Conservation (phyloP, 306 rosid genomes). For the Malus orientalis region DNA sequence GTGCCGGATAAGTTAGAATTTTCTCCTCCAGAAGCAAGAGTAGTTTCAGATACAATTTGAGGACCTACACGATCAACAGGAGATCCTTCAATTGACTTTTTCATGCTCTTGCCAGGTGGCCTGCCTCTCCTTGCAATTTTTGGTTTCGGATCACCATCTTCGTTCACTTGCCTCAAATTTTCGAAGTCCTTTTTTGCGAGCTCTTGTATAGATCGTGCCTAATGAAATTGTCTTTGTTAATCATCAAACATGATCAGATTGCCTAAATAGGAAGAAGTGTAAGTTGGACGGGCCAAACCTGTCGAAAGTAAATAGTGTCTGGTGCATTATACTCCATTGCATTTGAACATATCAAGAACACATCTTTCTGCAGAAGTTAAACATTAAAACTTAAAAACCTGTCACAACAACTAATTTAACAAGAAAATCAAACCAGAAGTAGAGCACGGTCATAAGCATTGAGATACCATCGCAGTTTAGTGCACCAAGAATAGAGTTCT, state of each 20-base stretch:
- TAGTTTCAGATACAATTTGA: slow-evolving; percentile 49
- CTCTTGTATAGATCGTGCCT: slow-evolving; percentile 92
- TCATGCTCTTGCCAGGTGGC: slow-evolving; percentile 72
- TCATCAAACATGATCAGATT: slow-evolving; percentile 4
- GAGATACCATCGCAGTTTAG: neutral
- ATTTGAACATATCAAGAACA: slow-evolving; percentile 78
- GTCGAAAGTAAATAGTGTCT: slow-evolving; percentile 76
- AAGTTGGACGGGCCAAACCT: slow-evolving; percentile 45
- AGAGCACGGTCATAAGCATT: neutral
- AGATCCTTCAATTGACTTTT: slow-evolving; percentile 37
- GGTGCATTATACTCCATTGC: slow-evolving; percentile 84
- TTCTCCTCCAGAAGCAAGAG: slow-evolving; percentile 65
- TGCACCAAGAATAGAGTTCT: neutral
- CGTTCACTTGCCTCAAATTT: slow-evolving; percentile 79
- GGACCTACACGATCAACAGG: slow-evolving; percentile 45
- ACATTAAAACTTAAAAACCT: slow-evolving; percentile 15
- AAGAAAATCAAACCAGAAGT: neutral
- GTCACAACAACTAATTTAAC: neutral
- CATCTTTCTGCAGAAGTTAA: slow-evolving; percentile 67
- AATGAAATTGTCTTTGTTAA: slow-evolving; percentile 9
- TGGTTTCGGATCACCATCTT: slow-evolving; percentile 53
- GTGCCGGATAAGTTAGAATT: slow-evolving; percentile 40
- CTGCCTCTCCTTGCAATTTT: slow-evolving; percentile 81
- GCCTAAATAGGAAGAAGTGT: neutral
- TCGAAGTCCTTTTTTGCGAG: slow-evolving; percentile 79